Percentiles rank a stretch among this genome's conserved stretches.
Evolutionary conservation across 2,329 filamentous ascomycete genomes (phyloP).

Genomic region (Rutstroemia sp.): DNA sequence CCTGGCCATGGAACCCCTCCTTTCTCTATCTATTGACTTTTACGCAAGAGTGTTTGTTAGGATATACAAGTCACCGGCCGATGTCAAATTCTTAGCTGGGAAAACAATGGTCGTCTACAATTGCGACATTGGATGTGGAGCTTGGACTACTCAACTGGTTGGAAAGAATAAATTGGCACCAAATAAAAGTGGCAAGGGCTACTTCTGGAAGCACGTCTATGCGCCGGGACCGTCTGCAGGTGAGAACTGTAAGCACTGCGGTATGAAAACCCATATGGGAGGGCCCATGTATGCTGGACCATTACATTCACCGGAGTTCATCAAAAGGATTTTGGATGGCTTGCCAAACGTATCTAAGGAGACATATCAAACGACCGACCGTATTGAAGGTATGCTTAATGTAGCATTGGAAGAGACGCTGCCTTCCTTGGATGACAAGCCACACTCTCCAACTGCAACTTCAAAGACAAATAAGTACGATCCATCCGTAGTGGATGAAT

Average conservation of each 20-base stretch:
- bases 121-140: slow-evolving; percentile 85
- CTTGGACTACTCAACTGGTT: slow-evolving; percentile 78
- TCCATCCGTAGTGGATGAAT: slow-evolving; percentile 59
- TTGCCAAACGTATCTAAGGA: slow-evolving; percentile 59
- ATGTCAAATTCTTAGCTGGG: slow-evolving; percentile 83
- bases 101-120: slow-evolving; percentile 92
- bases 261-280: slow-evolving; percentile 74
- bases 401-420: slow-evolving; percentile 71
- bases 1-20: slow-evolving; percentile 77
- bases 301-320: slow-evolving; percentile 76
- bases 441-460: slow-evolving; percentile 30
- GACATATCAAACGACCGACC: slow-evolving; percentile 70
- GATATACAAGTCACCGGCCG: slow-evolving; percentile 68
- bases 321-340: slow-evolving; percentile 68
- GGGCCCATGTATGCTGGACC: slow-evolving; percentile 95
- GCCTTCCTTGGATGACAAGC: slow-evolving; percentile 15
- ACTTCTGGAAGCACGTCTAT: slow-evolving; percentile 72
- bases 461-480: slow-evolving; percentile 39
- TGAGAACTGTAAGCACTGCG: slow-evolving; percentile 72
- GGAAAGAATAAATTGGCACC: slow-evolving; percentile 58
- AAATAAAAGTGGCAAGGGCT: slow-evolving; percentile 62
- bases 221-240: slow-evolving; percentile 62
- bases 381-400: slow-evolving; percentile 86
- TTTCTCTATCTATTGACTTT: slow-evolving; percentile 93
- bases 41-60: slow-evolving; percentile 86